These are phyloP conservation scores for Stephania cephalantha DNA, from an alignment of 164 flowering plant genomes.

Conservation along the genomic window DNA sequence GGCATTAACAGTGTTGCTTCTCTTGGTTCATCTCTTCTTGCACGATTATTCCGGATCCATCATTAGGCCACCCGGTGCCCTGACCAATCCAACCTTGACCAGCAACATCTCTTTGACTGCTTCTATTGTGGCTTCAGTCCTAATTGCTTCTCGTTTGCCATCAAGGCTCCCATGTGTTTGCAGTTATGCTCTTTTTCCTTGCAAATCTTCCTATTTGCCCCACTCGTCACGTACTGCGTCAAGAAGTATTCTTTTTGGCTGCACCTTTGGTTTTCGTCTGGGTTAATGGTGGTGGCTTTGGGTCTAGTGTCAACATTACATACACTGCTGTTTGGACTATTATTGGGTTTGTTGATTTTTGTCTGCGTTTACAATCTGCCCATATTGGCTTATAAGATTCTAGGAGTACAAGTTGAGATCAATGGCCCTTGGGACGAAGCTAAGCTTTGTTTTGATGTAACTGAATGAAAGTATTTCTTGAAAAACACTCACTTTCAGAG, in stretches of 20 bases:
- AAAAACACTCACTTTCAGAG: too few relatives aligned
- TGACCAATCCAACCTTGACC: slow-evolving; percentile 62
- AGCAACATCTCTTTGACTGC: slow-evolving; percentile 85
- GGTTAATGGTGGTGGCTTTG: slow-evolving; percentile 52
- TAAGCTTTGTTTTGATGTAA: slow-evolving; percentile 85
- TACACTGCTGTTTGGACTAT: slow-evolving; percentile 41
- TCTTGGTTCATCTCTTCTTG: slow-evolving; percentile 78
- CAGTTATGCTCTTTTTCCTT: slow-evolving; percentile 84
- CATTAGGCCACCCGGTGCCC: slow-evolving; percentile 63
- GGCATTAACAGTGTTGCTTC: slow-evolving; percentile 67
- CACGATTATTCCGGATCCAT: slow-evolving; percentile 87
- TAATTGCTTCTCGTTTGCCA: slow-evolving; percentile 89
- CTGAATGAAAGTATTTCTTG: slow-evolving; percentile 26
- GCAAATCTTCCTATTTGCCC: slow-evolving; percentile 90
- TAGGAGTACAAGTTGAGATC: slow-evolving; percentile 93
- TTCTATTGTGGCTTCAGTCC: slow-evolving; percentile 85
- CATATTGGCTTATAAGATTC: slow-evolving; percentile 86
- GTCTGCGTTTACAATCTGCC: slow-evolving; percentile 72
- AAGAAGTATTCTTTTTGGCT: slow-evolving; percentile 63
- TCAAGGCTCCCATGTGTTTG: slow-evolving; percentile 79
- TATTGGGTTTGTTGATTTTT: slow-evolving; percentile 53
- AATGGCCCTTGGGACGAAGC: slow-evolving; percentile 99
- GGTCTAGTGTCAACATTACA: slow-evolving; percentile 50
- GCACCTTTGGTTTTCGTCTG: slow-evolving; percentile 62
- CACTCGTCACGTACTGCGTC: slow-evolving; percentile 66